Evolutionary conservation across 129 eudicot genomes (phyloP).

Genomic region (Solidago caesia): DNA sequence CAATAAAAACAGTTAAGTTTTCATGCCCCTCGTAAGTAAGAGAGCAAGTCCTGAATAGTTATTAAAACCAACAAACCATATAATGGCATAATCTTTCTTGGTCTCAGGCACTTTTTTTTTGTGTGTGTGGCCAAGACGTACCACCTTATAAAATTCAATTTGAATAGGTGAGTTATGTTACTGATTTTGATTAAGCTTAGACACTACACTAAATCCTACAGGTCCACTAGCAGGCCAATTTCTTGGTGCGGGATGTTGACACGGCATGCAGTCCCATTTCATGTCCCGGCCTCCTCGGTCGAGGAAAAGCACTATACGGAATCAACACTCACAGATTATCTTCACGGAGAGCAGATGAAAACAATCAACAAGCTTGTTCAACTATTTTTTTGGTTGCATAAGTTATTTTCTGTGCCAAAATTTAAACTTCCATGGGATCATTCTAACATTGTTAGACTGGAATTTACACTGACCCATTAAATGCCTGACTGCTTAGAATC

Average conservation of each 20-base stretch:
- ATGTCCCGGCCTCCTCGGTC: neutral
- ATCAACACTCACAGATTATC: neutral
- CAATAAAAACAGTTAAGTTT: no score
- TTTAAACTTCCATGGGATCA: no score
- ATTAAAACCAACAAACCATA: no score
- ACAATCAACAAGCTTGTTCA: neutral
- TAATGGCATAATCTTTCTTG: neutral
- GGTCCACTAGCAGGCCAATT: neutral
- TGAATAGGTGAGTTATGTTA: neutral
- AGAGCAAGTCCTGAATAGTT: no score
- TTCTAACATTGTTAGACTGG: no score
- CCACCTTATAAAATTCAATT: neutral
- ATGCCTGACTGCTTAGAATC: no score
- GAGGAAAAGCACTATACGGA: no score
- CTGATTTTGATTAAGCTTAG: neutral
- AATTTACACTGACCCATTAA: no score
- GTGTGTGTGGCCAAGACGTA: no score
- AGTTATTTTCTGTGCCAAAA: no score
- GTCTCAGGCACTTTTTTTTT: no score
- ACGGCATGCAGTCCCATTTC: neutral
- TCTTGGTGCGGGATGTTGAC: neutral
- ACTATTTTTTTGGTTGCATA: no score
- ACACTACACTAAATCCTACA: neutral
- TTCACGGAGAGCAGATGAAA: neutral
- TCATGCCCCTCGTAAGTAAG: neutral